A percentile compares a stretch with the other conserved stretches of the same genome.
Evolutionary conservation across 768 basidiomycete species (phyloP).

Genomic region (Pleurotus giganteus): DNA sequence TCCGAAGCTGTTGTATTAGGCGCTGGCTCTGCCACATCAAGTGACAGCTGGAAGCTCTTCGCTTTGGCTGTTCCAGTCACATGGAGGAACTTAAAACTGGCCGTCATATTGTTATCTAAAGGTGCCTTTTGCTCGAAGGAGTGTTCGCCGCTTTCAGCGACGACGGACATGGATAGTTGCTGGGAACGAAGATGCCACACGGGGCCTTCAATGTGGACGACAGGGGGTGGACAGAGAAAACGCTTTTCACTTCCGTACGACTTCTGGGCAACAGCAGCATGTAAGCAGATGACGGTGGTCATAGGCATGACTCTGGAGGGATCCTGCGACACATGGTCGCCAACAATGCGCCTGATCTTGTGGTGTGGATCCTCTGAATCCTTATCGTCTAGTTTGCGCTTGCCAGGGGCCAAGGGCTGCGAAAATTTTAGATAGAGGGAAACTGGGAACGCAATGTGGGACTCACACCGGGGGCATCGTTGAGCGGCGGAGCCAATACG

Average conservation of each 20-base stretch:
- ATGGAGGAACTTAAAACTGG: slow-evolving; percentile 90
- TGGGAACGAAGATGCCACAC: slow-evolving; percentile 81
- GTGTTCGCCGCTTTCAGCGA: slow-evolving; percentile 79
- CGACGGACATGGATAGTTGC: slow-evolving; percentile 82
- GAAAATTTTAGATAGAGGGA: slow-evolving; percentile 9
- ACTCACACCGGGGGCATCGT: slow-evolving; percentile 22
- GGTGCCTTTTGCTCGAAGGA: slow-evolving; percentile 83
- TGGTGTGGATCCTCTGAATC: slow-evolving; percentile 65
- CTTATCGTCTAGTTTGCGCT: slow-evolving; percentile 74
- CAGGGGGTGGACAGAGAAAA: slow-evolving; percentile 89
- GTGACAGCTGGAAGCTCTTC: slow-evolving; percentile 84
- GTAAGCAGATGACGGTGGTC: slow-evolving; percentile 88
- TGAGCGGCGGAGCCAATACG: slow-evolving; percentile 26
- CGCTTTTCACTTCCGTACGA: slow-evolving; percentile 96
- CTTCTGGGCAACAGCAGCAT: slow-evolving; percentile 94
- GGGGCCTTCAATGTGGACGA: slow-evolving; percentile 90
- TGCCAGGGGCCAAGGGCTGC: slow-evolving; percentile 44
- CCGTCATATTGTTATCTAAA: slow-evolving; percentile 79
- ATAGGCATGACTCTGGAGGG: slow-evolving; percentile 76
- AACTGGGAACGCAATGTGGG: slow-evolving; percentile 16
- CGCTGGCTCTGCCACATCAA: slow-evolving; percentile 81
- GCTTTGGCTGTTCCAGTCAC: slow-evolving; percentile 87
- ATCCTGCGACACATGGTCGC: slow-evolving; percentile 78
- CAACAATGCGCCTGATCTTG: slow-evolving; percentile 83
- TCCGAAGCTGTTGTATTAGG: slow-evolving; percentile 46